Evolutionary conservation across 768 basidiomycete species (phyloP), one percentile per base, ranked within the genome.

Genomic region (Rhizopogon vulgaris): DNA sequence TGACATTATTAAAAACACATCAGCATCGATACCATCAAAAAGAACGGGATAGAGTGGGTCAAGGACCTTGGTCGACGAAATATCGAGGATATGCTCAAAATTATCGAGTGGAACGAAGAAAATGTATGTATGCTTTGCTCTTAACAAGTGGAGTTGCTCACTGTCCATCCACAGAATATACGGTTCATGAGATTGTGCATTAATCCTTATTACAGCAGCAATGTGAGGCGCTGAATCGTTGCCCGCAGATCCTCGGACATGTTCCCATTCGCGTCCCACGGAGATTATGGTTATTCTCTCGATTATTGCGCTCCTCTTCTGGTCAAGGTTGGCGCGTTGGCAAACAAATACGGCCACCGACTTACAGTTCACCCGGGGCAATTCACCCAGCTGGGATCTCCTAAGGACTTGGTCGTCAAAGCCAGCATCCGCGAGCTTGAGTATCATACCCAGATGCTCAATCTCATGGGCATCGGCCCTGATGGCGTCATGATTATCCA

Each of bases 261-360:
- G 80, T 95, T 96, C 68, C 93, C 94, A 1, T 96, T 87, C 60
- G 92, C 93, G 0, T 88, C 87, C 1, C 94, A 97, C 58, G 74
- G 70, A 15, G 75, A 74, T 17, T 80, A 92, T 60, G 92, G 92
- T 0, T 96, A 97, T 66, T 78, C 82, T 14, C 76, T 97, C 24
- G 78, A 80, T 7, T 94, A 89, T 53, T 92, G 89, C 6, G 73
- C 78, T 5, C 52, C 70, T 3, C 69, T 79, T 22, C 71, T 84
- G 5, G 73, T 75, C 2, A 61, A 73, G 60, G 83, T 80, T 22
- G 90, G 89, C 1, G 74, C 71, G 6, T 73, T 90, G 22, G 88
- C 87, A 11, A 80, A 77, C 37, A 78, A 78, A 58, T 79, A 85
- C 53, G 82, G 83, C 0, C 88, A 94, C 60, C 71, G 94, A 40